Base-by-base conservation (phyloP, 805 yeast species). In the Kodamaea fukazawae region DNA sequence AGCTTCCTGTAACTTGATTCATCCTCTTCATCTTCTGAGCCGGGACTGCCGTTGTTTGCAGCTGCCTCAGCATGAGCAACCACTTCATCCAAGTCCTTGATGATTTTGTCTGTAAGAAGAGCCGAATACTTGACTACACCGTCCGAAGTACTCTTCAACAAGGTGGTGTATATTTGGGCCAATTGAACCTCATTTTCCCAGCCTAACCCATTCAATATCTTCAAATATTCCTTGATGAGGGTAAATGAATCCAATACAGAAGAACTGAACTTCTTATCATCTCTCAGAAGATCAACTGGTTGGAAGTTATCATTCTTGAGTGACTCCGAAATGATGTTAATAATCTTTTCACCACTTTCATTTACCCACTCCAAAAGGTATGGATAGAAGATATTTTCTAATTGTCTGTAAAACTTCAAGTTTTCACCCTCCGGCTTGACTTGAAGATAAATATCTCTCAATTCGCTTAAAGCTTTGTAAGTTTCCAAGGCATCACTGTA, bases 241-340 rank as follows among this genome's bases (percentile, higher is more conserved):
- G 78, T 70, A 57, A 84, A 83, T 10, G 84, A 71, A 54, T 86
- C 93, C 15, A 75, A 54, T 1, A 83, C 85, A 0, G 91, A 84
- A 2, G 78, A 65, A 44, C 87, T 79, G 51, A 70, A 63, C 40
- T 65, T 65, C 44, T 65, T 64, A 2, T 60, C 64, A 32, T 69
- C 65, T 1, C 57, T 64, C 1, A 62, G 57, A 14, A 65, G 41
- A 45, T 78, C 77, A 12, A 79, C 51, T 0, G 82, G 78, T 36
- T 68, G 63, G 56, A 82, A 80, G 1, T 54, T 51, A 55, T 89
- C 96, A 8, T 67, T 71, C 7, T 67, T 63, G 3, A 86, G 53
- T 0, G 91, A 79, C 18, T 75, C 70, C 11, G 67, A 61, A 4
- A 83, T 76, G 49, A 79, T 76, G 4, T 65, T 56, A 2, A 53